Evolutionary conservation across 2,329 filamentous ascomycete genomes (phyloP), one percentile per base, ranked within the genome.

Genomic region (Fusarium sp.): DNA sequence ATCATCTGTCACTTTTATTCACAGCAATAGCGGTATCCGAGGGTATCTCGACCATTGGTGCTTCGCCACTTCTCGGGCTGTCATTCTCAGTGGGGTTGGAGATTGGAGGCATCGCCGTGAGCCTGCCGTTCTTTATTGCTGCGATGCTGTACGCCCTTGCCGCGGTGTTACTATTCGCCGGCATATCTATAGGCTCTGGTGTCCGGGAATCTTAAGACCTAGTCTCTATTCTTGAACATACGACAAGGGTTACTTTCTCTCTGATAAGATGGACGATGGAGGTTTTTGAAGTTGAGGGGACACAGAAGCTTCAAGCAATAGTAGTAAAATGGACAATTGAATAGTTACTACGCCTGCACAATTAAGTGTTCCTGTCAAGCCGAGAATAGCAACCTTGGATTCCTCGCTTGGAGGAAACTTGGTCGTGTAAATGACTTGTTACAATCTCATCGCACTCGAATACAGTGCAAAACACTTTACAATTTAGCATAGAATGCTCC

Each of bases 91-190:
- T 39, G 3, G 42, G 52, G 2, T 20, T 56, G 20, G 42, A 48
- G 8, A 38, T 56, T 20, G 42, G 42, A n/a, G 42, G 31, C 4
- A 56, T 49, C 5, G 52, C 42, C 4, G 8, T 56, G 5, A 48
- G 42, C n/a, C 20, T 56, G 20, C 52, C 52, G 3, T 56, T 56
- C 24, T 49, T 48, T 49, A 35, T 56, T 49, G 52, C 42, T 15
- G 26, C 42, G 4, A 4, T 31, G 8, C 15, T 55, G 11, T 48
- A 48, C 23, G 3, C 24, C 20, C 23, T 56, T 23, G 24, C 31
- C 15, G 13, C 31, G 24, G 7, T n/a, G 24, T 16, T 56, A 9
- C 42, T 56, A 26, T 0, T 56, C 13, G 3, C 4, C 20, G 31
- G 52, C 16, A 56, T 56, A 3, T 48, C 52, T 16, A 29, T 8